phyloP scores from a whole-genome alignment of 139 green algal species.

The Dunaliella primolecta region DNA sequence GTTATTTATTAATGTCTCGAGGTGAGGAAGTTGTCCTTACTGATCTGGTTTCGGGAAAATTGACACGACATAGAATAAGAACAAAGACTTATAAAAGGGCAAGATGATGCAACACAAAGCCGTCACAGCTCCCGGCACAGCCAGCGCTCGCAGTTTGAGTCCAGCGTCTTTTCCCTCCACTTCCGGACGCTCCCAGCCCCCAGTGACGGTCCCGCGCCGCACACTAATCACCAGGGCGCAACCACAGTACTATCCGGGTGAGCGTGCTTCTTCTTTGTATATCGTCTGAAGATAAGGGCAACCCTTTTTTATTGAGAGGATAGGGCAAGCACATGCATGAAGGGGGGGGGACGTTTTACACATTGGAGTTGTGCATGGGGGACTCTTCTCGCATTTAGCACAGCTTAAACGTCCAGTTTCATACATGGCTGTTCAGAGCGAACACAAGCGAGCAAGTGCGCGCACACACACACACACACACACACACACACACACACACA shows the following conservation, averaged over 20 bases:
- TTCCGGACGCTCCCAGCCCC: neutral
- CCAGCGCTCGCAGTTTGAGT: neutral
- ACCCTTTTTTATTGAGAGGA: neutral
- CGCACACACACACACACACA: conserved; percentile 13
- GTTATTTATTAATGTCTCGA: too few species aligned
- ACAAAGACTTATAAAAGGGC: neutral
- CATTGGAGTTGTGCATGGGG: too few species aligned
- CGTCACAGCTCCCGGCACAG: neutral
- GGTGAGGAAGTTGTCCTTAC: too few species aligned
- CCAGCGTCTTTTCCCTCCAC: neutral
- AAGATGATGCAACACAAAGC: neutral
- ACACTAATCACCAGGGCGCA: neutral
- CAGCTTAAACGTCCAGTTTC: neutral
- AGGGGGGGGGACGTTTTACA: too few species aligned
- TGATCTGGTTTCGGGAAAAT: too few species aligned
- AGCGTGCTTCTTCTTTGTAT: neutral
- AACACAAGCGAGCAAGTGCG: neutral
- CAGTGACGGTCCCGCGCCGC: neutral
- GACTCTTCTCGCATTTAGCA: neutral
- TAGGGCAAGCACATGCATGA: neutral
- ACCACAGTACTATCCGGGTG: neutral
- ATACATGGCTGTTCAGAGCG: too few species aligned
- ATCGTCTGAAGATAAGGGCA: neutral
- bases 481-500: conserved; percentile 12
- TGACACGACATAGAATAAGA: too few species aligned